These are phyloP conservation scores for Rhynchospora breviuscula DNA, from an alignment of 176 grass and related monocot species.

Conservation along the genomic window DNA sequence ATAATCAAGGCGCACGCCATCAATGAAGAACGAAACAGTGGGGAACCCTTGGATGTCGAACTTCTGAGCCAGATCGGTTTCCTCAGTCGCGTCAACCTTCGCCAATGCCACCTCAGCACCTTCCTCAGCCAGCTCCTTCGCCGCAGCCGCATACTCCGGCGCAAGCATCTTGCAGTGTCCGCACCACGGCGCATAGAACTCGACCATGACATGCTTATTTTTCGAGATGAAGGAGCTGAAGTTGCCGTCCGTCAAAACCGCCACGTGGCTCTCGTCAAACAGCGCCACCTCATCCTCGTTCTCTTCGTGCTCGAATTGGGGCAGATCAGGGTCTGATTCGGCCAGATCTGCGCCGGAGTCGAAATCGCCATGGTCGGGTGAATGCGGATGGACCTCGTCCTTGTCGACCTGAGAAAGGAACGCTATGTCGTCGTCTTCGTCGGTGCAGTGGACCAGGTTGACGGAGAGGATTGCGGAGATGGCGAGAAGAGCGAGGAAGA, in stretches of 20 bases:
- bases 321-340: conserved; percentile 33
- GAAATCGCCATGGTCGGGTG: not conserved
- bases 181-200: conserved; percentile 98
- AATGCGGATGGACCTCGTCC: not conserved
- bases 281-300: not conserved
- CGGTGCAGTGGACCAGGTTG: conserved; percentile 13
- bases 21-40: conserved; percentile 77
- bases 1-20: conserved; percentile 71
- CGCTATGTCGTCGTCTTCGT: conserved; percentile 11
- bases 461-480: not conserved
- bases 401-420: conserved; percentile 15
- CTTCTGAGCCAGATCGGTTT: conserved; percentile 61
- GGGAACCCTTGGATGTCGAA: conserved; percentile 88
- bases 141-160: conserved; percentile 70
- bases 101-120: conserved; percentile 50
- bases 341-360: not conserved
- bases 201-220: conserved; percentile 68
- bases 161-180: conserved; percentile 78
- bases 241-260: conserved; percentile 56
- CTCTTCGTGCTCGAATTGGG: conserved; percentile 13
- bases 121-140: conserved; percentile 32
- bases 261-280: conserved; percentile 68
- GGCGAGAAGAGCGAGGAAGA: conserved; percentile 7
- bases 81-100: conserved; percentile 89
- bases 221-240: conserved; percentile 62